A percentile compares a stretch with the other conserved stretches of the same genome.
Conservation (phyloP, 192 early-diverging fungal genomes). For the Coemansia sp. region DNA sequence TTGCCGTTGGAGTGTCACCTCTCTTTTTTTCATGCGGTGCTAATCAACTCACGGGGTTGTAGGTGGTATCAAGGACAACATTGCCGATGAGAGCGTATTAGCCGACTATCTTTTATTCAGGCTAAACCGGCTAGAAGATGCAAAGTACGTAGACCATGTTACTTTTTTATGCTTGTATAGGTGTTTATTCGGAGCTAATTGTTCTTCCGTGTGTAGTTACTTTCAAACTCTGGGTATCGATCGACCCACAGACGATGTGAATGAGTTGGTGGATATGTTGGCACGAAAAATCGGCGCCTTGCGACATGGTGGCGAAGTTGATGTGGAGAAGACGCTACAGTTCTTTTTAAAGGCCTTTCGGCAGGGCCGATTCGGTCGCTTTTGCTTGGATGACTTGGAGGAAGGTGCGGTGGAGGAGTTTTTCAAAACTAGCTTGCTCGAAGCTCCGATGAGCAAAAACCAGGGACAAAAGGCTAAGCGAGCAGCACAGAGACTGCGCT, state of each 20-base stretch:
- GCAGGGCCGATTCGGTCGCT: slow-evolving; percentile 73
- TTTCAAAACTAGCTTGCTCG: slow-evolving; percentile 30
- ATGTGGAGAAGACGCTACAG: slow-evolving; percentile 64
- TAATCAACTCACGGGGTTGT: not conserved
- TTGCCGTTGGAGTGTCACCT: not conserved
- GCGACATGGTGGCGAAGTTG: slow-evolving; percentile 63
- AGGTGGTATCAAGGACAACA: slow-evolving; percentile 77
- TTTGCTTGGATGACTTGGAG: slow-evolving; percentile 81
- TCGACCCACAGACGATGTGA: slow-evolving; percentile 70
- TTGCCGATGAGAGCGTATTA: slow-evolving; percentile 77
- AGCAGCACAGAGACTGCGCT: slow-evolving; percentile 37
- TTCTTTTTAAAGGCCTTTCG: slow-evolving; percentile 79
- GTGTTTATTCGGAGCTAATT: not conserved
- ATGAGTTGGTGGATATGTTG: slow-evolving; percentile 62
- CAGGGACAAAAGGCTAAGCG: slow-evolving; percentile 46
- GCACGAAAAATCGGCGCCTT: slow-evolving; percentile 66
- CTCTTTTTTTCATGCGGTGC: not conserved
- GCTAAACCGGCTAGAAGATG: slow-evolving; percentile 63
- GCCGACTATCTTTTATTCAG: slow-evolving; percentile 89
- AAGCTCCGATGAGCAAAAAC: slow-evolving; percentile 38
- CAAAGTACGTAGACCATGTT: slow-evolving; percentile 45
- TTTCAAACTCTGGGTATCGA: slow-evolving; percentile 55
- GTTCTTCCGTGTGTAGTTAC: slow-evolving; percentile 45
- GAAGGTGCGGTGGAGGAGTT: slow-evolving; percentile 52
- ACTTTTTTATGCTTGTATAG: not conserved